Conservation (phyloP, 176 grass and related monocot species). For the Ampelocalamus luodianensis region DNA sequence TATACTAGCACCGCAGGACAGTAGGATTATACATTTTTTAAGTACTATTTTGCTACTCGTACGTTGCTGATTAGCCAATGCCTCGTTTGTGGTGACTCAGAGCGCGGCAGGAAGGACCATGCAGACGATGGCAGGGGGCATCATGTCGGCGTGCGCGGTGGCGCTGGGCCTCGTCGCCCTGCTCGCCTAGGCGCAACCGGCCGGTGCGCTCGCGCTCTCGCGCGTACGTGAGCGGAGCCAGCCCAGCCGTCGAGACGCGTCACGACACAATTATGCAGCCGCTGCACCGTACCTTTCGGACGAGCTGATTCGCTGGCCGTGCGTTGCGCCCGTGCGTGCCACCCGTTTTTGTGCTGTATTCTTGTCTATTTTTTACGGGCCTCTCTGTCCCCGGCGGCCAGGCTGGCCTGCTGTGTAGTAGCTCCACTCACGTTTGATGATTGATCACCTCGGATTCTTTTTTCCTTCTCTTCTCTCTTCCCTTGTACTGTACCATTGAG, state of each 20-base stretch:
- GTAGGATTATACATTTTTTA: too few species aligned
- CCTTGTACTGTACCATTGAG: slow-evolving; percentile 36
- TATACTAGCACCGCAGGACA: too few species aligned
- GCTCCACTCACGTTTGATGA: slow-evolving; percentile 22
- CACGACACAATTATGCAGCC: background rate
- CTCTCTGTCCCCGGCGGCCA: background rate
- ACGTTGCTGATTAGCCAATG: background rate
- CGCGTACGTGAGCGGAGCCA: background rate
- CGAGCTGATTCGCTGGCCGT: background rate
- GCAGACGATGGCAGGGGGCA: slow-evolving; percentile 29
- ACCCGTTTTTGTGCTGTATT: slow-evolving; percentile 32
- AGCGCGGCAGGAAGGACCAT: slow-evolving; percentile 37
- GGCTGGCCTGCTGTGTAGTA: slow-evolving; percentile 1
- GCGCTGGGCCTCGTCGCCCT: slow-evolving; percentile 55
- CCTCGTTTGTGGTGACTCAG: slow-evolving; percentile 38
- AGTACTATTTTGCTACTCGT: background rate
- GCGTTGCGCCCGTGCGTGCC: background rate
- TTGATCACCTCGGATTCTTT: slow-evolving; percentile 47
- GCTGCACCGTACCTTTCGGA: background rate
- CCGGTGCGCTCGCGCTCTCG: background rate
- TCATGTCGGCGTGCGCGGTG: slow-evolving; percentile 40
- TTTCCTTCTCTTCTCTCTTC: background rate
- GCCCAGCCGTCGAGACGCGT: background rate
- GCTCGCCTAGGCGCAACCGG: slow-evolving; percentile 38
- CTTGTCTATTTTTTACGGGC: slow-evolving; percentile 24